Conservation (phyloP, 441 rosid species). For the Breynia disticha region DNA sequence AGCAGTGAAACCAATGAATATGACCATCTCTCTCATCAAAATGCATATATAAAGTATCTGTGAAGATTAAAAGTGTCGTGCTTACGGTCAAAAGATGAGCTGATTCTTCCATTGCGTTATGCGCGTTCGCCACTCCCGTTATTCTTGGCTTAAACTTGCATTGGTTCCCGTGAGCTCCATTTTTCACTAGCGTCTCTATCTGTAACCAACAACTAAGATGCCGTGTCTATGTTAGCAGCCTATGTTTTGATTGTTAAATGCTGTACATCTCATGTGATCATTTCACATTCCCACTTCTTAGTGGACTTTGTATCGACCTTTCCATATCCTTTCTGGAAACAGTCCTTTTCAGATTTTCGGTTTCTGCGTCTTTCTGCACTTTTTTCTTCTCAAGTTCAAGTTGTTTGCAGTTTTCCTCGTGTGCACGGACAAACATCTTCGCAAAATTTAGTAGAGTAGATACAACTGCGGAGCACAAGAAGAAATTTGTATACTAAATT, state of each 20-base stretch:
- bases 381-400: conserved; percentile 64
- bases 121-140: no score
- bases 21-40: no score
- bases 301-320: conserved; percentile 10
- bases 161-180: no score
- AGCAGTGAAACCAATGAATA: no score
- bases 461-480: conserved; percentile 40
- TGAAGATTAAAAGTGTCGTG: no score
- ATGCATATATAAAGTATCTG: no score
- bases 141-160: no score
- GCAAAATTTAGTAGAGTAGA: conserved; percentile 77
- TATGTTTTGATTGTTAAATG: conserved; percentile 7
- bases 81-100: no score
- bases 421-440: conserved; percentile 70
- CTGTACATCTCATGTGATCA: conserved; percentile 11
- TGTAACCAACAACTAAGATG: conserved; percentile 1
- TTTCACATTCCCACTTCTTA: conserved; percentile 18
- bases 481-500: no score
- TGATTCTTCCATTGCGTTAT: no score
- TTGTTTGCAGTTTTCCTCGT: conserved; percentile 74
- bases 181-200: background rate
- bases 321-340: conserved; percentile 20
- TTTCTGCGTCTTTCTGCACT: conserved; percentile 47
- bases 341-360: conserved; percentile 31
- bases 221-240: conserved; percentile 10